Conservation (phyloP, 139 green algal genomes). For the Zygnema circumcarinatum region DNA sequence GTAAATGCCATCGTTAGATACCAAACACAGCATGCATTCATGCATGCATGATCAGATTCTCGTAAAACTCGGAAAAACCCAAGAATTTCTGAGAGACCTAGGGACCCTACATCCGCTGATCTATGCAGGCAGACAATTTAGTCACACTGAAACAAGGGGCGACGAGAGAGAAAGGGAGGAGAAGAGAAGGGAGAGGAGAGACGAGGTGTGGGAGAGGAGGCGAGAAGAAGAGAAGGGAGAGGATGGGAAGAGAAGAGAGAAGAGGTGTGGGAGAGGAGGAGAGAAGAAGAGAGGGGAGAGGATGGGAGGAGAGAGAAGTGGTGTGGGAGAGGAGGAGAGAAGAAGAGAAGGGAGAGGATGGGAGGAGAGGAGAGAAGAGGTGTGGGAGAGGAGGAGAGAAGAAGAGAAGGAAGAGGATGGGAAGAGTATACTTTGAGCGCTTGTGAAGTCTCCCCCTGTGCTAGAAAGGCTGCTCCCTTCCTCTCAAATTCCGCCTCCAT, state of each 20-base stretch:
- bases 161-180: no score
- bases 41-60: background rate
- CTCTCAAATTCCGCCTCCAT: conserved; percentile 33
- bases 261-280: background rate
- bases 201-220: no score
- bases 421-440: conserved; percentile 18
- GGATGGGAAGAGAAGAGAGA: background rate
- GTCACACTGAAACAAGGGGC: no score
- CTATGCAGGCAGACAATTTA: no score
- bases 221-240: no score
- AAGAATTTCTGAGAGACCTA: no score
- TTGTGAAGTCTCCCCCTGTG: background rate
- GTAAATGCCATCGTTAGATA: background rate
- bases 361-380: no score
- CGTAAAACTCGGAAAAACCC: no score
- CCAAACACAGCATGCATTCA: background rate
- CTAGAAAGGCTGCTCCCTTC: conserved; percentile 20
- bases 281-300: background rate
- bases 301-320: background rate
- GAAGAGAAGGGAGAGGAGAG: no score
- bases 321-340: background rate
- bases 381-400: no score
- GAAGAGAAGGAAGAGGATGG: background rate
- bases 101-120: no score
- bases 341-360: no score